These are phyloP conservation scores for Eucalyptus erythrocorys DNA, from an alignment of 345 rosid species.

Conservation along the genomic window DNA sequence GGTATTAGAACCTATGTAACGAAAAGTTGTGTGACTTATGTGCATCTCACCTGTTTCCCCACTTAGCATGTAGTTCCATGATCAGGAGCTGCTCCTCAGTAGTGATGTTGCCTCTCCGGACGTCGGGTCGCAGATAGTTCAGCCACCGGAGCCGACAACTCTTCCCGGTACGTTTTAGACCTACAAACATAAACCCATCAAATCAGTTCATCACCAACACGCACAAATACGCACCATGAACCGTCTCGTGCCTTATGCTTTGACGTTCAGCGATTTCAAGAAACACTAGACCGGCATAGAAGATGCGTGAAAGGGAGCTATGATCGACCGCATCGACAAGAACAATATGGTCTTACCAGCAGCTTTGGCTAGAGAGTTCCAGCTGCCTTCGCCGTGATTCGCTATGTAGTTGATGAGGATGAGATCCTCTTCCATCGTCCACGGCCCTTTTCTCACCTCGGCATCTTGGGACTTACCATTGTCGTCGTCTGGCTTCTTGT, in stretches of 20 bases:
- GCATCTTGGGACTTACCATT: conserved; percentile 31
- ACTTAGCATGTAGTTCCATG: conserved; percentile 96
- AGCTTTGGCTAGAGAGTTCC: conserved; percentile 95
- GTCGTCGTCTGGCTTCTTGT: conserved; percentile 31
- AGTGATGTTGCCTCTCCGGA: conserved; percentile 89
- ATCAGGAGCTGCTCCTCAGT: conserved; percentile 84
- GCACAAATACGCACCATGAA: neutral
- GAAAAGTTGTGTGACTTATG: neutral
- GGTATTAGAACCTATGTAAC: neutral
- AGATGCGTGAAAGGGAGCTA: neutral
- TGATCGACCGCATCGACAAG: neutral
- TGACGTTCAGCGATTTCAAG: neutral
- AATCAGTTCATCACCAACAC: neutral
- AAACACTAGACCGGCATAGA: neutral
- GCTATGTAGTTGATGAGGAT: conserved; percentile 90
- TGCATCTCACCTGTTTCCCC: conserved; percentile 76
- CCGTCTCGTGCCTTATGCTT: neutral
- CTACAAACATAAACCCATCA: conserved; percentile 3
- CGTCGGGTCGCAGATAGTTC: conserved; percentile 92
- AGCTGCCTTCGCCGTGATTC: conserved; percentile 93
- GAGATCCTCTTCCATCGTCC: conserved; percentile 99
- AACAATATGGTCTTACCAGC: conserved; percentile 39
- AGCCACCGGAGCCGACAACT: conserved; percentile 99
- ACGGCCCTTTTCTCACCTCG: conserved; percentile 98
- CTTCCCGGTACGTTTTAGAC: conserved; percentile 94